Conservation (phyloP, 2,329 filamentous ascomycete genomes). For the Colletotrichum salicis region DNA sequence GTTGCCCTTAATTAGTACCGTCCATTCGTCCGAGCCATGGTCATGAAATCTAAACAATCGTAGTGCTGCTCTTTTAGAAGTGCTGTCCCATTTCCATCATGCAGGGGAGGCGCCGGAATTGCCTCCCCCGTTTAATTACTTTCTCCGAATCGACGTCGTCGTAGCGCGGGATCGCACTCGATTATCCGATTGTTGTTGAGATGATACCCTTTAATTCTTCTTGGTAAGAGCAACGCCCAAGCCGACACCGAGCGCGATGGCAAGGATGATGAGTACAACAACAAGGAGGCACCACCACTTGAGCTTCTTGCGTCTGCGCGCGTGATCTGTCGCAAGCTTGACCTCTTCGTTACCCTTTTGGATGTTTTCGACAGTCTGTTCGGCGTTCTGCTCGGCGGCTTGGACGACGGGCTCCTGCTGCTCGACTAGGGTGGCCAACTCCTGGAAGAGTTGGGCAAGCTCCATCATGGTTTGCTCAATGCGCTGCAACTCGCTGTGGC, state of each 20-base stretch:
- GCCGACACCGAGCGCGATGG: slow-evolving; percentile 64
- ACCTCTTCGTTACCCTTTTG: slow-evolving; percentile 77
- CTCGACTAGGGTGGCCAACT: slow-evolving; percentile 79
- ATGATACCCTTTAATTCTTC: slow-evolving; percentile 21
- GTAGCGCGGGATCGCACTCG: not conserved
- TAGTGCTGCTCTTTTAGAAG: slow-evolving; percentile 17
- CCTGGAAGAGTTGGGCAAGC: slow-evolving; percentile 75
- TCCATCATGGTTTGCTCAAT: slow-evolving; percentile 81
- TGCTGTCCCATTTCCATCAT: slow-evolving; percentile 19
- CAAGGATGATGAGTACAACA: slow-evolving; percentile 66
- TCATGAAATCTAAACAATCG: slow-evolving; percentile 32
- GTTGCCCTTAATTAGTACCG: slow-evolving; percentile 19
- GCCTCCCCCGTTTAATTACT: not conserved
- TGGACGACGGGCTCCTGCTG: slow-evolving; percentile 74
- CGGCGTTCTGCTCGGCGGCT: slow-evolving; percentile 72
- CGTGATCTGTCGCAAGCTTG: slow-evolving; percentile 73
- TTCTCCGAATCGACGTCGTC: not conserved
- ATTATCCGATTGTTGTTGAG: not conserved
- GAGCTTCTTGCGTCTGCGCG: slow-evolving; percentile 75
- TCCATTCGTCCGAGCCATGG: slow-evolving; percentile 11
- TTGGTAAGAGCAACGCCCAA: slow-evolving; percentile 53
- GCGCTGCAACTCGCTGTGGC: slow-evolving; percentile 84
- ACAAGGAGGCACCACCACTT: slow-evolving; percentile 84
- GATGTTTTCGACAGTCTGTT: slow-evolving; percentile 73
- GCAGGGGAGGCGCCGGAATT: not conserved